Evolutionary conservation across 768 basidiomycete species (phyloP), one percentile per base, ranked within the genome.

Genomic region (Galerina sulciceps): DNA sequence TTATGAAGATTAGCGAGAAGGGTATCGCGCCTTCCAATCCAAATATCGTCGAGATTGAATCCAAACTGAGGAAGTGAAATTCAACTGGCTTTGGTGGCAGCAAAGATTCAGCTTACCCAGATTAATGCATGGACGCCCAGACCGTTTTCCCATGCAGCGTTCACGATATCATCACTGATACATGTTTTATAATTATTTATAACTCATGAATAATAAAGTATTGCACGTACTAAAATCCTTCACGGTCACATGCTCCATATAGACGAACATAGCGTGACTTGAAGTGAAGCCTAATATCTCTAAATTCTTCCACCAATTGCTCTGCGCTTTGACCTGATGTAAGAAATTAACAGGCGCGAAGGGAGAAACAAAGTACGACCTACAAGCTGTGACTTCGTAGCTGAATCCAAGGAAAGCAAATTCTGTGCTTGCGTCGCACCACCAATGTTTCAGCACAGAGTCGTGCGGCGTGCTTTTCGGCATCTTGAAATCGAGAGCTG

Each of bases 361-460:
- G 4, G 10, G 34, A 14, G 20, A n/a, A 20, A 26, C 10, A 51
- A 45, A 50, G 15, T 36, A 13, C 22, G 41, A 69, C 83, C 40
- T 62, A 88, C 89, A 90, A 13, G 75, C 78, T 34, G 85, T 82
- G 23, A 91, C 78, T 66, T 89, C 89, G 62, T 92, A 92, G 68
- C 88, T 88, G 72, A 92, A 89, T 0, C 89, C 90, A 53, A 91
- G 71, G 67, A 92, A 92, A 0, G 83, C 90, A 64, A 90, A 91
- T 67, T 93, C 90, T 0, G 81, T 84, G 49, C 73, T 70, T 23
- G 73, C 67, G 54, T 82, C 69, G 66, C 90, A 93, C 90, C 89
- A 88, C 86, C 86, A 88, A 52, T 76, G 73, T 10, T 73, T 70
- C 38, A 79, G 57, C 2, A 79, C 79, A 1, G 67, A 52, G 0